These are phyloP conservation scores for Ogataea methanolica DNA, from an alignment of 805 yeast species.

Conservation along the genomic window DNA sequence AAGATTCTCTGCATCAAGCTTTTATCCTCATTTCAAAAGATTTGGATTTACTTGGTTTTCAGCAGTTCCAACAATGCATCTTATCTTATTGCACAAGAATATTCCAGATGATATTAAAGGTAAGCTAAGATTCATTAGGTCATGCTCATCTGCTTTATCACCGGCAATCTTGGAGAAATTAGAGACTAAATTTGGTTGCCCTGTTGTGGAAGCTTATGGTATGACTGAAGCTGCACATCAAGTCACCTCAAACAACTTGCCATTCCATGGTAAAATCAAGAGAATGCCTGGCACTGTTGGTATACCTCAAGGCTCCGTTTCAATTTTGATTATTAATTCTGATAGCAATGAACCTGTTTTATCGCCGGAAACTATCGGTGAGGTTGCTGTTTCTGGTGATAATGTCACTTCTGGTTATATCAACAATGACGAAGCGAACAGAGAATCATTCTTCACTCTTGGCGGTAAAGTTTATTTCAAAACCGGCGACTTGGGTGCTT, in stretches of 20 bases:
- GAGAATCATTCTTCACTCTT: slow-evolving; percentile 39
- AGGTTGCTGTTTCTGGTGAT: slow-evolving; percentile 61
- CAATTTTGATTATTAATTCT: slow-evolving; percentile 53
- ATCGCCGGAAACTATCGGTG: slow-evolving; percentile 56
- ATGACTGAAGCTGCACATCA: slow-evolving; percentile 83
- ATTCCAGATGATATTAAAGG: slow-evolving; percentile 47
- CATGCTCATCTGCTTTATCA: slow-evolving; percentile 69
- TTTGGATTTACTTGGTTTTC: slow-evolving; percentile 65
- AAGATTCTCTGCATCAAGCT: slow-evolving; percentile 53
- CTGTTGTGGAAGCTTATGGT: slow-evolving; percentile 73
- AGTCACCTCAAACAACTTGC: slow-evolving; percentile 67
- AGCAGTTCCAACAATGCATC: slow-evolving; percentile 74
- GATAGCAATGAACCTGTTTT: slow-evolving; percentile 36
- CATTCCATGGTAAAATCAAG: slow-evolving; percentile 43
- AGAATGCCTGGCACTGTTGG: slow-evolving; percentile 66
- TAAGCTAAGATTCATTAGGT: slow-evolving; percentile 59
- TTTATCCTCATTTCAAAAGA: slow-evolving; percentile 53
- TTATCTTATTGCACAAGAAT: slow-evolving; percentile 51
- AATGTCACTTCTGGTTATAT: slow-evolving; percentile 71
- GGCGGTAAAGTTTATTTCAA: slow-evolving; percentile 38
- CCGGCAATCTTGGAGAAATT: slow-evolving; percentile 57
- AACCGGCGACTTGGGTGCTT: slow-evolving; percentile 73
- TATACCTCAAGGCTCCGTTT: slow-evolving; percentile 64
- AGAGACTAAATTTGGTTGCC: slow-evolving; percentile 55
- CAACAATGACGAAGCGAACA: slow-evolving; percentile 67